phyloP scores from a whole-genome alignment of 441 rosid genomes.

The Mallotus japonicus region DNA sequence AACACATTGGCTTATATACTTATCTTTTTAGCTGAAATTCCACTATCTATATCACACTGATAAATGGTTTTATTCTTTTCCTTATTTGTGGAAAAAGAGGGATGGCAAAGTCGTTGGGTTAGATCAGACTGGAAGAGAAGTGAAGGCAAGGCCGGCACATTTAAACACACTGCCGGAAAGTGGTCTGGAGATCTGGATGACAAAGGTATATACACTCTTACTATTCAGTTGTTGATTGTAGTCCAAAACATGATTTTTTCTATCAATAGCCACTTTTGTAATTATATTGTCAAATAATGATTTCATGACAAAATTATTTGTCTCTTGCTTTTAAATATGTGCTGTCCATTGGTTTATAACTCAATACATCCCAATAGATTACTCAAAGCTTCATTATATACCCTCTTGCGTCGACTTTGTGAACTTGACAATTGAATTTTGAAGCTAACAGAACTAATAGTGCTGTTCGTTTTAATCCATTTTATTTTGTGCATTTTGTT shows the following conservation, averaged over 20 bases:
- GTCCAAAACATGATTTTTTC: background rate
- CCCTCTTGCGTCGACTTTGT: background rate
- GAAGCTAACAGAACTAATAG: background rate
- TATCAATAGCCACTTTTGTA: background rate
- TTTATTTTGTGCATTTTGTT: background rate
- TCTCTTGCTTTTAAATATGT: background rate
- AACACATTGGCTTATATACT: too few species aligned
- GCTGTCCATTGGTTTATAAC: background rate
- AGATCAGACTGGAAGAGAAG: constrained; percentile 88
- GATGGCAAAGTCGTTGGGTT: constrained; percentile 93
- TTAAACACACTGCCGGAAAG: constrained; percentile 84
- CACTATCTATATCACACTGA: background rate
- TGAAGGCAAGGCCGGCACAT: constrained; percentile 88
- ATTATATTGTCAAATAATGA: background rate
- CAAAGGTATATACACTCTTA: constrained; percentile 46
- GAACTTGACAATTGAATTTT: background rate
- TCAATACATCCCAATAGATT: background rate
- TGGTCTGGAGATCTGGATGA: constrained; percentile 93
- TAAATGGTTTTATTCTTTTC: background rate
- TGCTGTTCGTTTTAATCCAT: background rate
- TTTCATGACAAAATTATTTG: too few species aligned
- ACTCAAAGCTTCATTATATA: background rate
- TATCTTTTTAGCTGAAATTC: background rate
- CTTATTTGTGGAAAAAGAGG: constrained; percentile 44
- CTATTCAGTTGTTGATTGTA: background rate